Evolutionary conservation across 1,284 basidiomycete genomes (phyloP), one percentile per base, ranked within the genome.

Genomic region (Kalmanozyma brasiliensis): DNA sequence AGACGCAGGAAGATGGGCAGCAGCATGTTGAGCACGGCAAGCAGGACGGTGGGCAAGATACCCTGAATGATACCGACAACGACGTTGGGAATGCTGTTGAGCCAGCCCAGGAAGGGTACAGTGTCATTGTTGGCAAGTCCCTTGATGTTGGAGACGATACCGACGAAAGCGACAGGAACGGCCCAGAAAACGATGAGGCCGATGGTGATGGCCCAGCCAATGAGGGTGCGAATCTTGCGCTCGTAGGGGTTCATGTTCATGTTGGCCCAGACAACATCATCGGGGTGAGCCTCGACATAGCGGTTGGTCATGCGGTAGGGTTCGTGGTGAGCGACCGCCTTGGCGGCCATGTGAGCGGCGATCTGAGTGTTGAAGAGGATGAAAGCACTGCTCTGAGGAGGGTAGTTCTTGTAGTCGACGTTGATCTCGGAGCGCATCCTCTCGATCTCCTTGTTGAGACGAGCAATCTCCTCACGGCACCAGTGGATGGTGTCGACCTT

Each of bases 281-380:
- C 56, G 11, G 80, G 80, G 61, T 78, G 73, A 20, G 73, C 72
- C 35, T 68, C 68, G 49, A 65, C 52, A 56, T 78, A 78, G 38
- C 59, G 72, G 41, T 61, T 53, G 52, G 61, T 66, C 77, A 80
- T 79, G 35, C 68, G 66, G 66, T 76, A 78, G 17, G 77, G 78
- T 34, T 69, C 46, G 60, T 79, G 77, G 58, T 77, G 73, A 19
- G 70, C 67, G 34, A 66, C 56, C 4, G 60, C 33, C 45, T 72
- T 63, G 26, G 52, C 57, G 26, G 75, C 77, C 49, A 74, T 60
- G 63, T 78, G 67, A 8, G 78, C 74, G 37, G 91, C 91, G 70
- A 96, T 91, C 84, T 98, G 95, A 73, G 88, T 87, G 83, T 94
- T 89, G 87, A 98, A 98, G 26, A 92, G 90, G 62, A 98, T 87